A percentile compares a stretch with the other conserved stretches of the same genome.
These are phyloP conservation scores for Clavariopsis aquatica DNA, from an alignment of 495 filamentous ascomycete genomes.

Conservation along the genomic window DNA sequence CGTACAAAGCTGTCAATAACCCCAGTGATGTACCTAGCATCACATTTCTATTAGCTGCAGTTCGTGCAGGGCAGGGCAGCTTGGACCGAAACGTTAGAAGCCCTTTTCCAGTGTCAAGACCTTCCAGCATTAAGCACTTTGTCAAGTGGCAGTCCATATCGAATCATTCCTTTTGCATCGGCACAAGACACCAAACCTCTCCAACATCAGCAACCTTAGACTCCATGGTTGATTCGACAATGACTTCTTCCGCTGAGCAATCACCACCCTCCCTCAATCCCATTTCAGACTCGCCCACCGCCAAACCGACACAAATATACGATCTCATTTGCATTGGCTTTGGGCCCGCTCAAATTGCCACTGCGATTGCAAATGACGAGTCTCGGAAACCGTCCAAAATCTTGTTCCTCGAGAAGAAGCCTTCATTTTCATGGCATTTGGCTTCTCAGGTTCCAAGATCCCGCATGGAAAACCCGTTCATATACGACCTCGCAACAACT, in stretches of 20 bases:
- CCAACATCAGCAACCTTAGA: not conserved
- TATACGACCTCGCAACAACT: constrained; percentile 30
- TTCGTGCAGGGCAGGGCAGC: not conserved
- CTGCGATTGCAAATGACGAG: constrained; percentile 32
- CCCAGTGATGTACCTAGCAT: constrained; percentile 11
- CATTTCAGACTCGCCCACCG: constrained; percentile 3
- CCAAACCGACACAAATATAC: constrained; percentile 1
- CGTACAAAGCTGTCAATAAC: not conserved
- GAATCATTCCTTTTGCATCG: not conserved
- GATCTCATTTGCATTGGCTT: constrained; percentile 34
- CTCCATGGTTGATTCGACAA: not conserved
- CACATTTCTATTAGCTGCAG: not conserved
- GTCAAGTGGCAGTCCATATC: not conserved
- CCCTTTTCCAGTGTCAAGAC: not conserved
- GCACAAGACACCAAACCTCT: not conserved
- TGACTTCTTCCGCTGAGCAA: constrained; percentile 15
- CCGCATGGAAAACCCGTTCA: constrained; percentile 27
- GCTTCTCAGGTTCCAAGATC: constrained; percentile 16
- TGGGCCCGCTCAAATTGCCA: constrained; percentile 33
- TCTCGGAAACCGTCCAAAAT: constrained; percentile 11
- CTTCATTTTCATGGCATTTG: constrained; percentile 24
- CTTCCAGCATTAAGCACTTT: not conserved
- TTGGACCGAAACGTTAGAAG: not conserved
- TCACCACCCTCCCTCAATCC: not conserved
- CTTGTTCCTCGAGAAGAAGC: constrained; percentile 28